Conservation (phyloP, 176 grass and related monocot genomes). For the Cenchrus americanus region DNA sequence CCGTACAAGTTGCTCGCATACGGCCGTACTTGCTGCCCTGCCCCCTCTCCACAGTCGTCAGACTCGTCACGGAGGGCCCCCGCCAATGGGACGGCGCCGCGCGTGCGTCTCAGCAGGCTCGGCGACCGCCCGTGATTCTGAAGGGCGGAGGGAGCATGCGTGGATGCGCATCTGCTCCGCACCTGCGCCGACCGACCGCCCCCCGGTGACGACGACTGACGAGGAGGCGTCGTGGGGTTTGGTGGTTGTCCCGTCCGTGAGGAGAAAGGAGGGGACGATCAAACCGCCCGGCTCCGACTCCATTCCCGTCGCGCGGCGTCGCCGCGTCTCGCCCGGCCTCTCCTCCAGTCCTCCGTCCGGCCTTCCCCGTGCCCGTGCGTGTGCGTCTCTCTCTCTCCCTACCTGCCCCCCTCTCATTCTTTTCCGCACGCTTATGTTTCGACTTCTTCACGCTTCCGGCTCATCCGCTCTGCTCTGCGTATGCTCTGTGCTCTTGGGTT, state of each 20-base stretch:
- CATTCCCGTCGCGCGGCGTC: background rate
- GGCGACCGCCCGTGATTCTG: background rate
- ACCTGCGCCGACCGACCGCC: background rate
- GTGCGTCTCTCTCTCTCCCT: background rate
- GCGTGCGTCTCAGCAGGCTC: background rate
- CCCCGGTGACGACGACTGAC: background rate
- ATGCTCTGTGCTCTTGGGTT: conserved; percentile 7
- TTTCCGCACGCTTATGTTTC: background rate
- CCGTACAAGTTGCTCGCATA: conserved; percentile 21
- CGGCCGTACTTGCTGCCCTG: conserved; percentile 2
- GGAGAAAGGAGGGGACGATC: background rate
- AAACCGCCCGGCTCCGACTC: background rate
- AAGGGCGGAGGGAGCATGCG: background rate
- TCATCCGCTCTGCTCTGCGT: background rate
- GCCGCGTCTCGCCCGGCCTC: background rate
- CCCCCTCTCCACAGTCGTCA: no score
- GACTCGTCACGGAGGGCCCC: no score
- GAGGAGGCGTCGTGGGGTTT: background rate
- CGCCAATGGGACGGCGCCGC: background rate
- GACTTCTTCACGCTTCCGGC: background rate
- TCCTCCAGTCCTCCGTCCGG: no score
- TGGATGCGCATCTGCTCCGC: background rate
- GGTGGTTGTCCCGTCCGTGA: background rate
- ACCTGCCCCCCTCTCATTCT: background rate
- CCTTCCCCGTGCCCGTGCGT: conserved; percentile 11